These are phyloP conservation scores for Cornus florida DNA, from an alignment of 148 eudicot genomes.

Conservation along the genomic window DNA sequence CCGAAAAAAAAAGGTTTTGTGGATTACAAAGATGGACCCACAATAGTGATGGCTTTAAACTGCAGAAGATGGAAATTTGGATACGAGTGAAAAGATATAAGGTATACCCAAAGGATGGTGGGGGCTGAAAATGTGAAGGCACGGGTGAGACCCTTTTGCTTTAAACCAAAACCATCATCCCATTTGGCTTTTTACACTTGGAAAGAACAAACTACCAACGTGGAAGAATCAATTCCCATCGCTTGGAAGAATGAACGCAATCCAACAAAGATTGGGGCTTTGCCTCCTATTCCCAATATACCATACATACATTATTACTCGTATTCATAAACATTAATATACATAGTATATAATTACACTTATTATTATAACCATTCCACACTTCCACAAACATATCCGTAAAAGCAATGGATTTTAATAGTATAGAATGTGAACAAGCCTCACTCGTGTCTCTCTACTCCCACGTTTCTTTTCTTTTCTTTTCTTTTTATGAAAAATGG, in stretches of 20 bases:
- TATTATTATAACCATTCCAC: no score
- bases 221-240: conserved; percentile 23
- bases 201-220: not conserved
- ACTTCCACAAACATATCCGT: not conserved
- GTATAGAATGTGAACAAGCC: not conserved
- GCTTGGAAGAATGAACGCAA: conserved; percentile 38
- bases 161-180: not conserved
- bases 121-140: not conserved
- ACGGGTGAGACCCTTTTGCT: not conserved
- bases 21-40: not conserved
- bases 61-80: no score
- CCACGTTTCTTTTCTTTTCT: not conserved
- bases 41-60: not conserved
- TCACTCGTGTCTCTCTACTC: not conserved
- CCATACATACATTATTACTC: no score
- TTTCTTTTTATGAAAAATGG: not conserved
- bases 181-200: not conserved
- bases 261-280: conserved; percentile 30
- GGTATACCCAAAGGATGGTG: not conserved
- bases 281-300: not conserved
- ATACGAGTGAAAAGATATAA: no score
- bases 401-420: not conserved
- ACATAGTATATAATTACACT: no score
- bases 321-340: no score
- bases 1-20: no score